phyloP scores from a whole-genome alignment of 176 grass and related monocot genomes.

The Raddia guianensis region DNA sequence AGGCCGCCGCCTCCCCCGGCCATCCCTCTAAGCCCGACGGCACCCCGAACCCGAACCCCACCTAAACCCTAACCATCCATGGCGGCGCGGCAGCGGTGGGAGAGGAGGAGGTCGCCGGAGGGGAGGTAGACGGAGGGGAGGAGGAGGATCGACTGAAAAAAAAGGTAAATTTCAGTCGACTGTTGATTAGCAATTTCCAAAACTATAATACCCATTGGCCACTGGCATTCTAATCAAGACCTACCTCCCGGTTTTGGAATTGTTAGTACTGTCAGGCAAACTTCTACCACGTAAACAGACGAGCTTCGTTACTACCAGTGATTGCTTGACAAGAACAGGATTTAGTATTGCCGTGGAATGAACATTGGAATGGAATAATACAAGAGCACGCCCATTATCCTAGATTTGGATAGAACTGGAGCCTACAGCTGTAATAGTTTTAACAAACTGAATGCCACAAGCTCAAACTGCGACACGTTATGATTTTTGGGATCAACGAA shows the following conservation, averaged over 20 bases:
- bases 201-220: not conserved
- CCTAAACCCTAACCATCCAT: no score
- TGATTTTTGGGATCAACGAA: not conserved
- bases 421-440: no score
- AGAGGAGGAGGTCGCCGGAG: no score
- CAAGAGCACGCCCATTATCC: not conserved
- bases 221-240: not conserved
- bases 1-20: no score
- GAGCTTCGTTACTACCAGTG: not conserved
- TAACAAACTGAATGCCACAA: not conserved
- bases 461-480: not conserved
- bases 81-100: no score
- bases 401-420: not conserved
- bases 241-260: not conserved
- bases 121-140: no score
- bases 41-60: no score
- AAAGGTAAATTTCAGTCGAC: no score
- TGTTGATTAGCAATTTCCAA: no score
- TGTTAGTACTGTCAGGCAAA: not conserved
- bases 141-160: no score
- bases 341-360: not conserved
- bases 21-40: no score
- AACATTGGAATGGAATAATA: not conserved
- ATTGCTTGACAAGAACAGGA: not conserved
- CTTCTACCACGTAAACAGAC: not conserved